Conservation (phyloP, 768 basidiomycete genomes). For the Chalciporus chontae region DNA sequence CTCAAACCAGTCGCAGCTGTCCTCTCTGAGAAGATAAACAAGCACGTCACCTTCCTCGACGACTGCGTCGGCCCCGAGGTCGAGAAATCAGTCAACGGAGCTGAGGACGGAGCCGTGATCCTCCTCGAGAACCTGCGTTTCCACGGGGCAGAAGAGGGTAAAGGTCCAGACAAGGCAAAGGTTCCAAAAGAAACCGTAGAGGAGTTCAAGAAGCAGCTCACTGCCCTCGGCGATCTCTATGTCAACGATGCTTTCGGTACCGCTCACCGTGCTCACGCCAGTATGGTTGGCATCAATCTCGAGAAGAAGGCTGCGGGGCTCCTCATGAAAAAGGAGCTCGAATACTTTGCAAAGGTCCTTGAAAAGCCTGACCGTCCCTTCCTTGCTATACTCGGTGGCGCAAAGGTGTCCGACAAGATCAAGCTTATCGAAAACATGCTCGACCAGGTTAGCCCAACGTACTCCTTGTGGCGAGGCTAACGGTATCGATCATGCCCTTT, state of each 20-base stretch:
- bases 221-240: constrained; percentile 91
- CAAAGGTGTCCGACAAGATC: constrained; percentile 99
- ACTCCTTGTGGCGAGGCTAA: neutral
- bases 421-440: constrained; percentile 98
- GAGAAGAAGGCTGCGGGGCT: constrained; percentile 92
- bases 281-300: constrained; percentile 96
- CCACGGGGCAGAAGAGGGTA: constrained; percentile 98
- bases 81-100: constrained; percentile 67
- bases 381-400: constrained; percentile 97
- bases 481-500: neutral
- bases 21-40: constrained; percentile 42
- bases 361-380: constrained; percentile 94
- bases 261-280: constrained; percentile 96
- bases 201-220: constrained; percentile 84
- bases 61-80: constrained; percentile 87
- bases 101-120: constrained; percentile 65
- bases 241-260: constrained; percentile 99
- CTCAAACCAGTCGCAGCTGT: constrained; percentile 81
- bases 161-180: constrained; percentile 94
- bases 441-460: constrained; percentile 62
- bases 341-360: constrained; percentile 97
- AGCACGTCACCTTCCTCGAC: constrained; percentile 72
- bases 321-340: constrained; percentile 97
- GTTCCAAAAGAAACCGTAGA: constrained; percentile 79
- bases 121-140: constrained; percentile 97